phyloP scores from a whole-genome alignment of 1,284 basidiomycete species.

The Naganishia cerealis region DNA sequence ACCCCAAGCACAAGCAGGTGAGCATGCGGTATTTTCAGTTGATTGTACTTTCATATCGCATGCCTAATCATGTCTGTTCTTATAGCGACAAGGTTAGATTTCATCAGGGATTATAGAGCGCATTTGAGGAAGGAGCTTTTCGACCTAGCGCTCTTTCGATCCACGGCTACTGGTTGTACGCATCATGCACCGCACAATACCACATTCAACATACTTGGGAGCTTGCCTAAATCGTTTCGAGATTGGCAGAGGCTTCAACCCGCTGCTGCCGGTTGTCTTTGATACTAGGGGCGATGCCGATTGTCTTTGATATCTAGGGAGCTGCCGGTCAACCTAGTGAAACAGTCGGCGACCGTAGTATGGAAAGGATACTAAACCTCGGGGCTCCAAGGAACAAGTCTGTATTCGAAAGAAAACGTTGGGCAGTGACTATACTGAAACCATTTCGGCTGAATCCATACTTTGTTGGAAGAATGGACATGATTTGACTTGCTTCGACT shows the following conservation, averaged over 20 bases:
- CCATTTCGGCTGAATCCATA: too few relatives aligned
- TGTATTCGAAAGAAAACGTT: too few relatives aligned
- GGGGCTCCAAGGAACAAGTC: too few relatives aligned
- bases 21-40: conserved; percentile 37
- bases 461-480: too few relatives aligned
- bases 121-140: not conserved
- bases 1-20: conserved; percentile 98
- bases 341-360: too few relatives aligned
- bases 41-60: not conserved
- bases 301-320: too few relatives aligned
- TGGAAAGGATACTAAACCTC: too few relatives aligned
- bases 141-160: not conserved
- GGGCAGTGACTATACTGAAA: too few relatives aligned
- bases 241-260: not conserved
- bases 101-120: not conserved
- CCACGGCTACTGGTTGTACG: conserved; percentile 3
- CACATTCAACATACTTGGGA: not conserved
- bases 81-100: conserved; percentile 18
- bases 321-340: too few relatives aligned
- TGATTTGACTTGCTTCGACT: too few relatives aligned
- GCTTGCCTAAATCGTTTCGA: not conserved
- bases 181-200: not conserved
- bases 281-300: not conserved
- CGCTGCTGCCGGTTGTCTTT: not conserved
- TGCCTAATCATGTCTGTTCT: not conserved